Base-by-base conservation (phyloP, 805 yeast species). In the Jamesozyma gamospora region DNA sequence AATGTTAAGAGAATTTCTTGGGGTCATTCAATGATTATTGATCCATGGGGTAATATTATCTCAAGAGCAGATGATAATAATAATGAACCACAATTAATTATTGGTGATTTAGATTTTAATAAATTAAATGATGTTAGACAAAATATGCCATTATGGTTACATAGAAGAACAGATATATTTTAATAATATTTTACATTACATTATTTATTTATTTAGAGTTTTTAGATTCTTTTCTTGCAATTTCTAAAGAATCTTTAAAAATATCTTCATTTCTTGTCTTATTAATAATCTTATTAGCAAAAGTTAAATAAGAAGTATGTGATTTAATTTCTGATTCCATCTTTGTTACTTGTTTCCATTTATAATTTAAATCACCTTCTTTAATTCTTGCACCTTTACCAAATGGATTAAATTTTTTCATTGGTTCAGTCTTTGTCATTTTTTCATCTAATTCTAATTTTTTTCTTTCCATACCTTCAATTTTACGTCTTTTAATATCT, bases 231-330 rank as follows among this genome's bases (percentile, higher is more conserved):
- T 11, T 8, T 25, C 7, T 25, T 7, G 7, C 27, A 7, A 25
- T 25, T 8, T 25, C 27, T 25, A 21, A 21, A 21, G 5, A 21
- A 21, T 21, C 36, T 9, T 6, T 21, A 21, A 21, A 5, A 6
- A 6, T 5, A 21, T 39, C 40, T 28, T 43, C 52, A 24, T 47
- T 36, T 45, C 55, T 50, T 34, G 48, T 32, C 29, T 45, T 49
- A 32, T 55, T 45, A 8, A 52, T 52, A 44, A 61, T 60, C 48
- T 65, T 71, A 42, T 68, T 70, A 18, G 98, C 99, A 71, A 92
- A 92, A 2, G 96, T 85, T 53, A 92, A 64, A 56, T 86, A 92
- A 0, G 96, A 85, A 0, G 99, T 92, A 52, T 92, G 99, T 6
- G 87, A 80, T 64, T 90, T 90, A 51, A 90, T 69, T 56, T 92